Base-by-base conservation (phyloP, 176 grass and related monocot genomes). In the Typha latifolia region DNA sequence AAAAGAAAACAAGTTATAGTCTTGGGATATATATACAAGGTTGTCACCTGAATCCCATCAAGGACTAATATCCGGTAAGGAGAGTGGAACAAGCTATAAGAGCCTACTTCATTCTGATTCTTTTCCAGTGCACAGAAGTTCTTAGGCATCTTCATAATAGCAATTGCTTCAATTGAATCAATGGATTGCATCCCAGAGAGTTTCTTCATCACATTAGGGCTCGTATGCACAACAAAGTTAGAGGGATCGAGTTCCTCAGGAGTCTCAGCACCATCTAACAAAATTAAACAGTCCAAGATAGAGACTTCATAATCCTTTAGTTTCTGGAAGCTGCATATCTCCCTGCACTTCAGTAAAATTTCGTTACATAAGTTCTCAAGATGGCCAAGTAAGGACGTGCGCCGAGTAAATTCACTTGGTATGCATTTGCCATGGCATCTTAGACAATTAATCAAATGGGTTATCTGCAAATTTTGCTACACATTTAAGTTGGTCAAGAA, bases 21-120 rank as follows among this genome's bases (percentile, higher is more conserved):
- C 8, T 26, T 26, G 24, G 24, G 52, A 22, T 2, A 62, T 62
- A 61, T 11, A 12, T 37, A 12, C 5, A 5, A 56, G 14, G 23
- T 63, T 53, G 23, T 70, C 74, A 96, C 88, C 88, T 96, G 93
- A 82, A 96, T 89, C 55, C 88, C 93, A 75, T 91, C 93, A 49
- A 96, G 93, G 72, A 91, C 85, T 67, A 96, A 80, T 21, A 96
- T 52, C 68, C 93, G 84, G 18, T 81, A 70, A 52, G 80, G 85
- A 68, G 69, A 78, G 75, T 62, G 61, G 68, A 89, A 83, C 64
- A 79, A 31, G 3, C 50, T 82, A 49, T 74, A 53, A 78, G 84
- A 32, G 21, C 48, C 61, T 63, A 59, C 66, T 26, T 61, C 77
- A 29, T 48, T 61, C 32, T 65, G 51, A 19, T 84, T 13, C 0